A percentile compares a stretch with the other conserved stretches of the same genome.
These are phyloP conservation scores for Phytopythium oedochilum DNA, from an alignment of 352 stramenopile species.

Conservation along the genomic window DNA sequence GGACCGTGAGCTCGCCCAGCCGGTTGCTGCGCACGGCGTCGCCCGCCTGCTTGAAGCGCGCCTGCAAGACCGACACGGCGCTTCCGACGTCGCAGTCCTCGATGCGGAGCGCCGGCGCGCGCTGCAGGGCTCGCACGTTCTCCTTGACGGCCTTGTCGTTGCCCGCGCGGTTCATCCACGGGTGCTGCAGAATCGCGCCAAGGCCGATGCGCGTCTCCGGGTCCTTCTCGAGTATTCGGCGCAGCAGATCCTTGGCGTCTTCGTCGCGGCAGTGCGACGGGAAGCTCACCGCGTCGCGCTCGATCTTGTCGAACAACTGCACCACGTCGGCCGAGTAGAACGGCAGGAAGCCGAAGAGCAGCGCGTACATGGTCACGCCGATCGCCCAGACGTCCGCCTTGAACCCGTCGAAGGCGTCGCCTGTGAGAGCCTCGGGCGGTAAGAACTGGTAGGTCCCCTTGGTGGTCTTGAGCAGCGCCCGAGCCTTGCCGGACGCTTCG, in stretches of 20 bases:
- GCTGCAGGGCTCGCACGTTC: conserved; percentile 39
- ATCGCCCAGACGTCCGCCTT: conserved; percentile 91
- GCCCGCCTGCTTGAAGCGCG: conserved; percentile 24
- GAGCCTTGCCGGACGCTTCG: conserved; percentile 3
- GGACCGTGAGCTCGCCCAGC: conserved; percentile 2
- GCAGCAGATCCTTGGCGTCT: conserved; percentile 67
- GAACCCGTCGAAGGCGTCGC: conserved; percentile 70
- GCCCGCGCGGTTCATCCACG: conserved; percentile 63
- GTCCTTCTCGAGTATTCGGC: conserved; percentile 69
- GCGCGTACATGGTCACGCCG: conserved; percentile 89
- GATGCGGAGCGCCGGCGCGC: conserved; percentile 25
- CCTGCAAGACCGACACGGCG: conserved; percentile 58
- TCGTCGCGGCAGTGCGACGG: conserved; percentile 35
- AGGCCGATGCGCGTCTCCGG: conserved; percentile 62
- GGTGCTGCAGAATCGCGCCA: conserved; percentile 61
- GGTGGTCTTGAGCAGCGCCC: conserved; percentile 55
- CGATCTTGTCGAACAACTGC: conserved; percentile 89
- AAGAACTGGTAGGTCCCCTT: conserved; percentile 81
- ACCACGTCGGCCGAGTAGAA: conserved; percentile 87
- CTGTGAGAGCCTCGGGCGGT: conserved; percentile 57
- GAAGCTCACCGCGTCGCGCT: conserved; percentile 49
- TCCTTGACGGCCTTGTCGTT: conserved; percentile 42
- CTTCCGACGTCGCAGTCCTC: conserved; percentile 38
- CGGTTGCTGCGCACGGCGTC: conserved; percentile 25
- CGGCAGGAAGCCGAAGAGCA: conserved; percentile 84